Percentiles rank a stretch among this genome's conserved stretches.
These are phyloP conservation scores for Solanum paucissectum DNA, from an alignment of 257 asterid species.

Conservation along the genomic window DNA sequence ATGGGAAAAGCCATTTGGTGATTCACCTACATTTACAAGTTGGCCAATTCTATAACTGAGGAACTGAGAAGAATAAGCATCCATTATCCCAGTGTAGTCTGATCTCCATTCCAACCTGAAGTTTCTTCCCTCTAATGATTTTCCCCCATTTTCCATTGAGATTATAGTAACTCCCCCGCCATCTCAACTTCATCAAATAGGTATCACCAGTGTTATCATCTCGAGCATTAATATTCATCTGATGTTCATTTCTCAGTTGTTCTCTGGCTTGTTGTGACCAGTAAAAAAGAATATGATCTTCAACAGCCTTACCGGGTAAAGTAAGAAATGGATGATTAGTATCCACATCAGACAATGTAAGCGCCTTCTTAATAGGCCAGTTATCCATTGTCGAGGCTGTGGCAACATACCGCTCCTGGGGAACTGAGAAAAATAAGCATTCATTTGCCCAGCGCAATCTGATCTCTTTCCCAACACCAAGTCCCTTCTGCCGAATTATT, in stretches of 20 bases:
- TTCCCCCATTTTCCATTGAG: slow-evolving; percentile 86
- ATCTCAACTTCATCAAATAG: slow-evolving; percentile 63
- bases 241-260: slow-evolving; percentile 58
- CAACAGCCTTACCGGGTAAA: slow-evolving; percentile 76
- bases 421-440: slow-evolving; percentile 69
- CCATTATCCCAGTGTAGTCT: slow-evolving; percentile 58
- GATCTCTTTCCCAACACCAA: slow-evolving; percentile 70
- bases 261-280: slow-evolving; percentile 64
- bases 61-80: slow-evolving; percentile 63
- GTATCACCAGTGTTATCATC: slow-evolving; percentile 64
- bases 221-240: slow-evolving; percentile 58
- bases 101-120: slow-evolving; percentile 60
- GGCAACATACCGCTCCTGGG: slow-evolving; percentile 39
- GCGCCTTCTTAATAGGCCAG: slow-evolving; percentile 77
- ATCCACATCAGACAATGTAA: slow-evolving; percentile 74
- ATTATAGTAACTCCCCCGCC: slow-evolving; percentile 75
- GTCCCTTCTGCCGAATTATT: slow-evolving; percentile 57
- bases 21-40: slow-evolving; percentile 8
- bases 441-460: slow-evolving; percentile 54
- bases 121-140: slow-evolving; percentile 61
- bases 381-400: slow-evolving; percentile 40
- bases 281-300: slow-evolving; percentile 59
- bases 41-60: slow-evolving; percentile 18
- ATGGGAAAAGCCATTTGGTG: background rate
- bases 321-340: slow-evolving; percentile 85